phyloP scores from a whole-genome alignment of 2,329 filamentous ascomycete species.

The Plectosphaerella sp. region DNA sequence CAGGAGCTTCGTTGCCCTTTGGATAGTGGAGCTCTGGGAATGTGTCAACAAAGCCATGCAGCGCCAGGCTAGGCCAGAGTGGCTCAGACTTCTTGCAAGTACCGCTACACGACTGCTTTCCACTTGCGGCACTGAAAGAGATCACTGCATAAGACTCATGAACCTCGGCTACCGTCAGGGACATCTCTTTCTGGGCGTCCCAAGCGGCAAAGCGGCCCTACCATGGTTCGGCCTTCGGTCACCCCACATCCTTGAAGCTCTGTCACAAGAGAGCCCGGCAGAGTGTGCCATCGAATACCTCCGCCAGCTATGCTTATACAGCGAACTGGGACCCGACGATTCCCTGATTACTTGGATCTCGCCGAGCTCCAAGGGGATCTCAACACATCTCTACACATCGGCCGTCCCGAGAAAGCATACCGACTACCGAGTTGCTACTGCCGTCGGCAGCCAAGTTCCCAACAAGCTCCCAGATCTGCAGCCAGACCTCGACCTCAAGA shows the following conservation, averaged over 20 bases:
- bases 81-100: neutral
- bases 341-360: neutral
- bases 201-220: neutral
- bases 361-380: neutral
- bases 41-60: neutral
- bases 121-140: neutral
- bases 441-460: neutral
- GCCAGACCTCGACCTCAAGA: neutral
- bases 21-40: neutral
- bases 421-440: neutral
- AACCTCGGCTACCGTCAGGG: neutral
- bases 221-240: conserved; percentile 4
- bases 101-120: neutral
- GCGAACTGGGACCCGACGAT: neutral
- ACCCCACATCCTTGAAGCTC: neutral
- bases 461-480: neutral
- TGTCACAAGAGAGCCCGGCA: neutral
- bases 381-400: neutral
- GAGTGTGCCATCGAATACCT: conserved; percentile 2
- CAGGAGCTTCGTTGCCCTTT: neutral
- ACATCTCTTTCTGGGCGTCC: neutral
- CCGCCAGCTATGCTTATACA: neutral
- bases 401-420: neutral
- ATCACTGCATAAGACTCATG: neutral
- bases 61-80: neutral